Evolutionary conservation across 208 protist genomes (phyloP).

Genomic region (Leishmania martiniquensis): DNA sequence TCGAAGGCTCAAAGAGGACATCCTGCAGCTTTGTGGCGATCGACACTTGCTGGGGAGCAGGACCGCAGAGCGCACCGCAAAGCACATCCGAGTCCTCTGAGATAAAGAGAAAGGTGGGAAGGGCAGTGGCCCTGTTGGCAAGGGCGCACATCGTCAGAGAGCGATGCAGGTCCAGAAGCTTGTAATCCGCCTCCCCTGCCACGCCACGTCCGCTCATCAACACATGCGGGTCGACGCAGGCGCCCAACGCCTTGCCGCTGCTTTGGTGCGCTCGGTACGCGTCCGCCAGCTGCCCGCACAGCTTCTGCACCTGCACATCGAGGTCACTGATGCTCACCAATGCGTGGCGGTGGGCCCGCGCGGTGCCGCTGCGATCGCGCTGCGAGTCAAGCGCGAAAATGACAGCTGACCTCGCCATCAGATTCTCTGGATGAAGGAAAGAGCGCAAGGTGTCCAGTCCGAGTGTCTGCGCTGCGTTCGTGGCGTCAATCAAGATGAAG

Average conservation of each 20-base stretch:
- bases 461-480: conserved; percentile 78
- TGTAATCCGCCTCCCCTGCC: conserved; percentile 90
- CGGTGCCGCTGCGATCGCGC: conserved; percentile 64
- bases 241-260: background rate
- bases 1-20: conserved; percentile 71
- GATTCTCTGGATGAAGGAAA: conserved; percentile 42
- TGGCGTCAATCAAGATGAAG: conserved; percentile 87
- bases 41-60: conserved; percentile 61
- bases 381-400: conserved; percentile 85
- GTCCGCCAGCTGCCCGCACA: conserved; percentile 47
- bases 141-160: conserved; percentile 41
- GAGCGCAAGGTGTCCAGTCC: conserved; percentile 54
- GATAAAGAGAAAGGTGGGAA: conserved; percentile 80
- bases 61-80: conserved; percentile 82
- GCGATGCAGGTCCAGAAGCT: conserved; percentile 82
- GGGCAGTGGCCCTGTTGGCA: conserved; percentile 5
- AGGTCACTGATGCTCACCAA: conserved; percentile 68
- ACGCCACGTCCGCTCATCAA: conserved; percentile 78
- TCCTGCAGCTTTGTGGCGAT: conserved; percentile 85
- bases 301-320: conserved; percentile 63
- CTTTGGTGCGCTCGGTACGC: conserved; percentile 30
- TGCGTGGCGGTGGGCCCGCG: conserved; percentile 59
- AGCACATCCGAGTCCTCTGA: conserved; percentile 90
- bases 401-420: conserved; percentile 50
- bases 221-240: conserved; percentile 36